phyloP scores from a whole-genome alignment of 192 early-diverging fungal species.

The Rhizophagus sp. region DNA sequence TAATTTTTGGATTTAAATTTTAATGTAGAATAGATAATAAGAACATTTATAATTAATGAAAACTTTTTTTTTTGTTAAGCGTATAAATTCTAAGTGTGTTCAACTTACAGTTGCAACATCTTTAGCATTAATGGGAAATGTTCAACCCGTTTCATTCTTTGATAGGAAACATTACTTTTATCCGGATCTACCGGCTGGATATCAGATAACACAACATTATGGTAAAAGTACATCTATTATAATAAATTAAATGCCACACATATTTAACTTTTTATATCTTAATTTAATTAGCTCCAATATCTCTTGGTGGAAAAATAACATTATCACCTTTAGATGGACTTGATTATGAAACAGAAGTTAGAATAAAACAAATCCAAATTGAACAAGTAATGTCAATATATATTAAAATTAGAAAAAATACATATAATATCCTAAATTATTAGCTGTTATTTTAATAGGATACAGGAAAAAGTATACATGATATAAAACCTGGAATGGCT shows the following conservation, averaged over 20 bases:
- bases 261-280: background rate
- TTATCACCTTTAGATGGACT: conserved; percentile 63
- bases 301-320: conserved; percentile 65
- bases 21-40: background rate
- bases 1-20: conserved; percentile 31
- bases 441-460: conserved; percentile 46
- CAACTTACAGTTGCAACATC: conserved; percentile 72
- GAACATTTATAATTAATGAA: background rate
- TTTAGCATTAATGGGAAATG: conserved; percentile 64
- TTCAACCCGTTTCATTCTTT: conserved; percentile 71
- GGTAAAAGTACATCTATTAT: conserved; percentile 34
- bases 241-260: background rate
- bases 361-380: conserved; percentile 85
- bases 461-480: conserved; percentile 82
- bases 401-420: conserved; percentile 4
- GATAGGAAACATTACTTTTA: conserved; percentile 98
- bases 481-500: conserved; percentile 56
- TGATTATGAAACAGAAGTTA: conserved; percentile 48
- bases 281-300: conserved; percentile 63
- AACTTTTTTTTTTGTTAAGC: conserved; percentile 35
- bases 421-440: no score
- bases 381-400: conserved; percentile 58
- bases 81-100: conserved; percentile 74
- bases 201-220: conserved; percentile 92
- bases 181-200: conserved; percentile 87